These are phyloP conservation scores for Alternaria burnsii DNA, from an alignment of 2,329 filamentous ascomycete species.

Conservation along the genomic window DNA sequence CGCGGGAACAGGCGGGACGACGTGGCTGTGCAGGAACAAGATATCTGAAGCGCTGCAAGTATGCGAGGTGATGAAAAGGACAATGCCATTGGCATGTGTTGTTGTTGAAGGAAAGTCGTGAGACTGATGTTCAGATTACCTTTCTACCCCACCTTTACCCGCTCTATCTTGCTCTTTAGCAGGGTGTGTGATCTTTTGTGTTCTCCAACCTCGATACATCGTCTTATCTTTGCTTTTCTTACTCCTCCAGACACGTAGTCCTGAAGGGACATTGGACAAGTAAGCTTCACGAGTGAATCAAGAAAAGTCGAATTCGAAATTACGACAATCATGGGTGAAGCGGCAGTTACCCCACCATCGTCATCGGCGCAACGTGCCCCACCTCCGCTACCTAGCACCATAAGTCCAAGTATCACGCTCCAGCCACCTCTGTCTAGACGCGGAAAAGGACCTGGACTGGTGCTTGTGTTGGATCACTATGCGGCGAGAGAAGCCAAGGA, in stretches of 20 bases:
- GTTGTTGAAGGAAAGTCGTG: not conserved
- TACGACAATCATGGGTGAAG: constrained; percentile 20
- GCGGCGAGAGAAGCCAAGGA: constrained; percentile 43
- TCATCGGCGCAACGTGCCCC: constrained; percentile 3
- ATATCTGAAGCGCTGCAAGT: too few species aligned
- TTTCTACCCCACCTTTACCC: not conserved
- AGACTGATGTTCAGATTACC: too few species aligned
- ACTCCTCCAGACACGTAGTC: too few species aligned
- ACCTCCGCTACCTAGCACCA: constrained; percentile 25
- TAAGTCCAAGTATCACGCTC: constrained; percentile 45
- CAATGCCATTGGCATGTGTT: not conserved
- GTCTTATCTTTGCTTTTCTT: too few species aligned
- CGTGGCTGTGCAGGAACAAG: not conserved
- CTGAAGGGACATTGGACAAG: too few species aligned
- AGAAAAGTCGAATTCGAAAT: not conserved
- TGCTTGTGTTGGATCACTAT: constrained; percentile 55
- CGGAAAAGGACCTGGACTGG: constrained; percentile 59
- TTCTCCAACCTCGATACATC: too few species aligned
- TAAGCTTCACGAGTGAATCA: too few species aligned
- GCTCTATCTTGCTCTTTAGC: not conserved
- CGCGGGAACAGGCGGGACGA: not conserved
- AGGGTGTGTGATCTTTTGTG: not conserved
- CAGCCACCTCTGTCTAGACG: constrained; percentile 60
- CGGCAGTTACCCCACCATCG: constrained; percentile 20
- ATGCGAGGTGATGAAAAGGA: too few species aligned